phyloP scores from a whole-genome alignment of 2,329 filamentous ascomycete genomes.

The Claviceps pusilla region DNA sequence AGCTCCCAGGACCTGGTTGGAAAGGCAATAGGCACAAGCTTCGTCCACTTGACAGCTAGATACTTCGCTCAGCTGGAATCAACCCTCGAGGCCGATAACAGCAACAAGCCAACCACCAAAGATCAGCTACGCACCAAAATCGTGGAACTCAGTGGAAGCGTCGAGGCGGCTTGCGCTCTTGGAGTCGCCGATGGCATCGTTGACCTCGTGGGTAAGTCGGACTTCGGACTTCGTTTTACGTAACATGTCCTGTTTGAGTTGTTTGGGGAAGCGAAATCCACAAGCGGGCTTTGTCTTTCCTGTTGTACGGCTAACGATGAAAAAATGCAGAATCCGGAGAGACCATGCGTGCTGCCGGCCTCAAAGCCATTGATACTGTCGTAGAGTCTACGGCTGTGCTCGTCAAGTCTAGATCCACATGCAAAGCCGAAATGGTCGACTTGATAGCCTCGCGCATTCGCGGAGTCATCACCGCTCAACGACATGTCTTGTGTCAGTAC shows the following conservation, averaged over 20 bases:
- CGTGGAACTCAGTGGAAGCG: conserved; percentile 87
- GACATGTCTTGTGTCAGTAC: conserved; percentile 90
- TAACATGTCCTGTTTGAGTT: no score
- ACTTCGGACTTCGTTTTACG: no score
- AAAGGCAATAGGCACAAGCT: conserved; percentile 90
- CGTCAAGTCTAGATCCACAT: conserved; percentile 76
- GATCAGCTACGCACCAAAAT: conserved; percentile 67
- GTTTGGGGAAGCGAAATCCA: neutral
- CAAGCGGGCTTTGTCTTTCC: neutral
- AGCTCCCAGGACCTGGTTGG: conserved; percentile 68
- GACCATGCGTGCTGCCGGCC: conserved; percentile 90
- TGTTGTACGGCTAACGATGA: conserved; percentile 6
- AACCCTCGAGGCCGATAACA: conserved; percentile 25
- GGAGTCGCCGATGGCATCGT: conserved; percentile 95
- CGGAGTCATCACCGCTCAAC: conserved; percentile 89
- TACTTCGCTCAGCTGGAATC: conserved; percentile 73
- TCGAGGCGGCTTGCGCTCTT: conserved; percentile 89
- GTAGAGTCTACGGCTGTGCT: conserved; percentile 76
- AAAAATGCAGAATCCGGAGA: conserved; percentile 67
- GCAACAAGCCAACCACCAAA: conserved; percentile 20
- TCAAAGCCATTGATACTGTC: conserved; percentile 89
- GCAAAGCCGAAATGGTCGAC: conserved; percentile 65
- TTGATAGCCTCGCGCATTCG: conserved; percentile 75
- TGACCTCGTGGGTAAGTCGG: conserved; percentile 72
- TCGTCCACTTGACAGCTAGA: conserved; percentile 65